phyloP scores from a whole-genome alignment of 768 basidiomycete genomes.

The Naganishia onofrii region DNA sequence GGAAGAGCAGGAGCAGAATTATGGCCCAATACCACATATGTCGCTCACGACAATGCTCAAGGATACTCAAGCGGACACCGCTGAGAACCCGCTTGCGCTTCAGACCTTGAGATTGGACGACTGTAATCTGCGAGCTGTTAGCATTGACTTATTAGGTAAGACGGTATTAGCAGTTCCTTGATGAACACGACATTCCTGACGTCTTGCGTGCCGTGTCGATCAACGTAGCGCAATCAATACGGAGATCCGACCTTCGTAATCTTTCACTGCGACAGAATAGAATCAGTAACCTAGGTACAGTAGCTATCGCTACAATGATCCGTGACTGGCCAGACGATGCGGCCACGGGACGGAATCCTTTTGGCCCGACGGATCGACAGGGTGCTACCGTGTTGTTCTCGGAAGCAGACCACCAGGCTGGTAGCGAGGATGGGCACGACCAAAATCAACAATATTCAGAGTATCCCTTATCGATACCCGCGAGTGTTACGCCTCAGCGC shows the following conservation, averaged over 20 bases:
- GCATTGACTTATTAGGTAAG: conserved; percentile 77
- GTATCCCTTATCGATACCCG: neutral
- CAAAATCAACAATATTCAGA: neutral
- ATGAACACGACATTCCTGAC: neutral
- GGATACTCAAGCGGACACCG: neutral
- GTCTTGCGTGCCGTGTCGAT: no score
- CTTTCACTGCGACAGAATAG: conserved; percentile 86
- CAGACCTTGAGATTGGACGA: conserved; percentile 84
- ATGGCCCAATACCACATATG: conserved; percentile 34
- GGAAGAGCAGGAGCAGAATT: conserved; percentile 18
- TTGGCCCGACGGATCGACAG: neutral
- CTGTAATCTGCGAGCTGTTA: conserved; percentile 69
- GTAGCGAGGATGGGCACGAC: neutral
- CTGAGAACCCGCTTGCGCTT: conserved; percentile 51
- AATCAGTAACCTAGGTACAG: conserved; percentile 78
- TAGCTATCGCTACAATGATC: conserved; percentile 92
- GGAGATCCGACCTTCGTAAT: conserved; percentile 77
- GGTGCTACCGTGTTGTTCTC: neutral
- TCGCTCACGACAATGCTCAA: conserved; percentile 21
- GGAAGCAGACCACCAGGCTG: neutral
- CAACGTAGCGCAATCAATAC: conserved; percentile 69
- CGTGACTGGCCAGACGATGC: conserved; percentile 86
- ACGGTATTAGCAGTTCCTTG: conserved; percentile 22
- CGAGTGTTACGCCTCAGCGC: conserved; percentile 56
- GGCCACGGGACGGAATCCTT: conserved; percentile 35